phyloP scores from a whole-genome alignment of 106 monocot genomes.

The Chionographis japonica region DNA sequence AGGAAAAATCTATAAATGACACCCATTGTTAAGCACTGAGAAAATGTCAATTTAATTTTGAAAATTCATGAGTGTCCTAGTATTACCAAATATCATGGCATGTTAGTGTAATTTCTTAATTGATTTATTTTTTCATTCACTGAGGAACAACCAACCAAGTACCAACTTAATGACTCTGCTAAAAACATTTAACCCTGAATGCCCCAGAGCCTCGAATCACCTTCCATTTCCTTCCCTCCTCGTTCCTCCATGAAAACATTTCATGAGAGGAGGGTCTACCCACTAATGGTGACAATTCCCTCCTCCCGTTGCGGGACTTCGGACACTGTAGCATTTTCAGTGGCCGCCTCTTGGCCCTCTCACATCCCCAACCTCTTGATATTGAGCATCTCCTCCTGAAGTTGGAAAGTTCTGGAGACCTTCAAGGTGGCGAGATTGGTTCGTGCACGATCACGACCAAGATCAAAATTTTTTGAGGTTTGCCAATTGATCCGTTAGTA shows the following conservation, averaged over 20 bases:
- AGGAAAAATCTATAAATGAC: no score
- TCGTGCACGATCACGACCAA: constrained; percentile 61
- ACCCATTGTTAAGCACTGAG: no score
- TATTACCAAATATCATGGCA: no score
- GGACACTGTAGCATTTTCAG: constrained; percentile 17
- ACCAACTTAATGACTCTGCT: no score
- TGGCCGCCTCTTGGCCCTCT: constrained; percentile 2
- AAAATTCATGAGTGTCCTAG: no score
- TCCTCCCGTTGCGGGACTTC: background rate
- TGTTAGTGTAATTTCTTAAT: no score
- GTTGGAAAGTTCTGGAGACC: constrained; percentile 57
- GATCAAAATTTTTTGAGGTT: constrained; percentile 77
- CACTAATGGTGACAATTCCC: constrained; percentile 1
- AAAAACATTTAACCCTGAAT: no score
- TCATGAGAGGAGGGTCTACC: background rate
- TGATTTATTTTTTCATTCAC: no score
- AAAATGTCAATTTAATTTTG: no score
- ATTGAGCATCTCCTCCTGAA: constrained; percentile 3
- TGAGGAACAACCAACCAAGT: no score
- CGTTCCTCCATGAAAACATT: constrained; percentile 13
- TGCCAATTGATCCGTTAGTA: constrained; percentile 76
- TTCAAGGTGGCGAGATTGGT: constrained; percentile 82
- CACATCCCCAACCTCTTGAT: background rate
- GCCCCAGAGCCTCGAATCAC: no score
- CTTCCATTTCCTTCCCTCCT: no score